Conservation (phyloP, 306 rosid species). For the Gastrolobium villosum region DNA sequence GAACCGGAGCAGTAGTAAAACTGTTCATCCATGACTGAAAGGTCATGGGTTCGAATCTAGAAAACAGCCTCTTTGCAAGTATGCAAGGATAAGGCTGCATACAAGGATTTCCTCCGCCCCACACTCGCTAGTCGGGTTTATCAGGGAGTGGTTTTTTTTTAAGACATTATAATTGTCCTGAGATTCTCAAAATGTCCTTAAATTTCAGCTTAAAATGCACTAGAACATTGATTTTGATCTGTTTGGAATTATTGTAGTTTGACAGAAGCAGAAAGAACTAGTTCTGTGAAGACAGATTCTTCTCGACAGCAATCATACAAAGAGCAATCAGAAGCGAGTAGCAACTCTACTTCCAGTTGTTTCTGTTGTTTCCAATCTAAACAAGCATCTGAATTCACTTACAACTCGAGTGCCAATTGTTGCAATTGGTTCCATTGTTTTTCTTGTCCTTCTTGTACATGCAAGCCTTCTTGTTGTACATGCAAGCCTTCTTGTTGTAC, state of each 20-base stretch:
- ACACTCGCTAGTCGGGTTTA: no score
- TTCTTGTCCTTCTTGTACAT: conserved; percentile 46
- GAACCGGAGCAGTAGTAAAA: no score
- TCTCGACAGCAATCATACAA: conserved; percentile 35
- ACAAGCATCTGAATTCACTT: conserved; percentile 29
- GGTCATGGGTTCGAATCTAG: no score
- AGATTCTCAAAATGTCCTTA: neutral
- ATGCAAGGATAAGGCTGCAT: no score
- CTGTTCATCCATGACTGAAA: no score
- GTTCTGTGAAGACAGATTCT: conserved; percentile 35
- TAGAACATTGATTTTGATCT: conserved; percentile 31
- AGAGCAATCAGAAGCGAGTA: conserved; percentile 23
- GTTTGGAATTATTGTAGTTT: conserved; percentile 60
- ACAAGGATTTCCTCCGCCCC: no score
- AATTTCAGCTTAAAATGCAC: conserved; percentile 20
- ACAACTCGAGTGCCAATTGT: conserved; percentile 24
- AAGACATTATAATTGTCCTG: neutral
- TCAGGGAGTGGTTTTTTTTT: no score
- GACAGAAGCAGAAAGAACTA: conserved; percentile 44
- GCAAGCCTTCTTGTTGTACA: no score
- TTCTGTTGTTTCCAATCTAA: conserved; percentile 50
- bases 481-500: no score
- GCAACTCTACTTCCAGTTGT: conserved; percentile 18
- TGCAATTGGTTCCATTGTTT: conserved; percentile 46
- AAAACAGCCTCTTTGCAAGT: no score